phyloP scores from a whole-genome alignment of 2,329 filamentous ascomycete genomes.

The Lomentospora prolificans region DNA sequence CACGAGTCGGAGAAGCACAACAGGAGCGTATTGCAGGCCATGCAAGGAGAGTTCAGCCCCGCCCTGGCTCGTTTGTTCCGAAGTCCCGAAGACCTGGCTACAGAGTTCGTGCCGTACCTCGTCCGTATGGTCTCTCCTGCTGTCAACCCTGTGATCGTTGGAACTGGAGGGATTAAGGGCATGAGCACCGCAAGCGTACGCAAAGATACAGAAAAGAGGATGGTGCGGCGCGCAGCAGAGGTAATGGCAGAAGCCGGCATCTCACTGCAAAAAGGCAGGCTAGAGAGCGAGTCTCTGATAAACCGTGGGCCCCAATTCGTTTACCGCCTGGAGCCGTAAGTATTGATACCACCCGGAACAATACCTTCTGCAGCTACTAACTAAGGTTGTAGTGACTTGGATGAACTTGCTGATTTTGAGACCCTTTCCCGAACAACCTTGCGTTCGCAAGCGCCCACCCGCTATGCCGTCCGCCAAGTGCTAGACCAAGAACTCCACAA shows the following conservation, averaged over 20 bases:
- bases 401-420: constrained; percentile 66
- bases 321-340: constrained; percentile 91
- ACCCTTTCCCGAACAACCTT: constrained; percentile 48
- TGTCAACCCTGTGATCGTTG: constrained; percentile 79
- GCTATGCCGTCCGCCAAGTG: constrained; percentile 90
- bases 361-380: constrained; percentile 10
- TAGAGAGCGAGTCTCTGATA: constrained; percentile 57
- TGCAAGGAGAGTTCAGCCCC: constrained; percentile 64
- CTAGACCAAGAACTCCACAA: constrained; percentile 82
- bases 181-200: constrained; percentile 72
- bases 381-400: constrained; percentile 49
- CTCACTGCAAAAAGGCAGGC: constrained; percentile 66
- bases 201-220: constrained; percentile 71
- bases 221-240: constrained; percentile 70
- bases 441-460: constrained; percentile 57
- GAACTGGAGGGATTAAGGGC: constrained; percentile 52
- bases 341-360: not conserved
- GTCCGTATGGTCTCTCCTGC: constrained; percentile 77
- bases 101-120: constrained; percentile 77
- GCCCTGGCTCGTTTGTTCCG: constrained; percentile 69
- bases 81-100: constrained; percentile 65
- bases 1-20: constrained; percentile 74
- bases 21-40: constrained; percentile 58
- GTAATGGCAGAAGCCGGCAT: constrained; percentile 79
- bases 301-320: constrained; percentile 62